Evolutionary conservation across 495 filamentous ascomycete species (phyloP), one percentile per base, ranked within the genome.

Genomic region (Penicillium desertorum): DNA sequence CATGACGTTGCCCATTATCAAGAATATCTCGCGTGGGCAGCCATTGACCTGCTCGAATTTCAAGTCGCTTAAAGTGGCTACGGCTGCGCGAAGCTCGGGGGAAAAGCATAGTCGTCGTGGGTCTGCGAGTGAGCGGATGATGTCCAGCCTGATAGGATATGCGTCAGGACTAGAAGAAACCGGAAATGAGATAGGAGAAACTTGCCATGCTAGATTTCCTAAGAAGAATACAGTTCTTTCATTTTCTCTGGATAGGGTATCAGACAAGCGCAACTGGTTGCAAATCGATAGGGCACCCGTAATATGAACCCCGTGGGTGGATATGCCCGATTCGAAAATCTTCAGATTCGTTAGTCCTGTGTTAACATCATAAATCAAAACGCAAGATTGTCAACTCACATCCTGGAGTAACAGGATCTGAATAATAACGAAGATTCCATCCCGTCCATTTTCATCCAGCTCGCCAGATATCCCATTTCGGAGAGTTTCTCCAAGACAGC

Each of bases 281-380:
- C 71, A 74, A 25, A 76, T 72, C 1, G 73, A 76, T 63, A 76
- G 64, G 0, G 71, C 73, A 11, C 73, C 73, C 2, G 71, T 71
- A 12, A 76, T 76, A 55, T 76, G 73, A 44, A 65, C 70, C 1
- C 73, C 73, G 45, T 76, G 71, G 2, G 58, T 63, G 2, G 73
- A 76, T 9, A 74, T 63, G 12, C 73, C 70, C 3, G 70, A 62
- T 61, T 74, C 73, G 19, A 61, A 65, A 9, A 76, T 74, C 73
- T 76, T 10, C 17, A 41, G 11, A 37, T 27, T 19, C 29, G 32
- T 37, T 9, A 45, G n/a, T 4, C 12, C 37, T 37, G 32, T 7
- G 1, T 49, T 3, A 6, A 36, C 3, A 36, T 36, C 11, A 7
- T 4, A 8, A 9, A 10, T 17, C 5, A 32, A 29, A 11, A 22